These are phyloP conservation scores for Talaromyces sp. DNA, from an alignment of 2,329 filamentous ascomycete genomes.

Conservation along the genomic window DNA sequence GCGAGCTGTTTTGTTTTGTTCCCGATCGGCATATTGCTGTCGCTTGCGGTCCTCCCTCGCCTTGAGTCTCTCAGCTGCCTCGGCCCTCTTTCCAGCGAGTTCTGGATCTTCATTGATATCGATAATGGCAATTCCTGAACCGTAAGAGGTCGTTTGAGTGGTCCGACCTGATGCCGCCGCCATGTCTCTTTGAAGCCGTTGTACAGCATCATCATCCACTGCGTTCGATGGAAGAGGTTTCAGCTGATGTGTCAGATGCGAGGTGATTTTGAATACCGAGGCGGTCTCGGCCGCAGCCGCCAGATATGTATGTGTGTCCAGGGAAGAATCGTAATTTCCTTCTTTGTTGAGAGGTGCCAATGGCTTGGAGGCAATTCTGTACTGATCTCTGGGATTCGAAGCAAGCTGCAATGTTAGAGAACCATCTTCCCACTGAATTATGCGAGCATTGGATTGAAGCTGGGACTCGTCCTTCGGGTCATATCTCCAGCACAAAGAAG, in stretches of 20 bases:
- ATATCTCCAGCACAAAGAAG: conserved; percentile 61
- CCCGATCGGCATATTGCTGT: conserved; percentile 52
- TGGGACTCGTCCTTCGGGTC: conserved; percentile 53
- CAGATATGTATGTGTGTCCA: conserved; percentile 61
- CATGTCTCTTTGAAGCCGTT: conserved; percentile 56
- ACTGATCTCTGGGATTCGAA: conserved; percentile 56
- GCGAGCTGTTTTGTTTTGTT: conserved; percentile 50
- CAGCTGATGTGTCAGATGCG: conserved; percentile 58
- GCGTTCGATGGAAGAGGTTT: conserved; percentile 51
- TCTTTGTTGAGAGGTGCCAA: conserved; percentile 53
- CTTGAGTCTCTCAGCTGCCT: conserved; percentile 55
- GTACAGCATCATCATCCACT: conserved; percentile 56
- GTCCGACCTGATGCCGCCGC: conserved; percentile 48
- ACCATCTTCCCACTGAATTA: conserved; percentile 63
- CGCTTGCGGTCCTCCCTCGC: conserved; percentile 49
- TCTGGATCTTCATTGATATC: conserved; percentile 60
- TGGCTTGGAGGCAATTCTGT: conserved; percentile 53
- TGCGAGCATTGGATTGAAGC: conserved; percentile 60
- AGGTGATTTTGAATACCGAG: conserved; percentile 55
- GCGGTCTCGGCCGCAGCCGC: conserved; percentile 54
- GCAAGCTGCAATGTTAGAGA: conserved; percentile 62
- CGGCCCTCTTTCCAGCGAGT: conserved; percentile 54
- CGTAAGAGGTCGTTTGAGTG: conserved; percentile 45
- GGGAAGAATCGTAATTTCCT: conserved; percentile 46
- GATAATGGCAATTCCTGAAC: conserved; percentile 49